Base-by-base conservation (phyloP, 495 filamentous ascomycete species). In the Pseudomonodictys pantanalensis region DNA sequence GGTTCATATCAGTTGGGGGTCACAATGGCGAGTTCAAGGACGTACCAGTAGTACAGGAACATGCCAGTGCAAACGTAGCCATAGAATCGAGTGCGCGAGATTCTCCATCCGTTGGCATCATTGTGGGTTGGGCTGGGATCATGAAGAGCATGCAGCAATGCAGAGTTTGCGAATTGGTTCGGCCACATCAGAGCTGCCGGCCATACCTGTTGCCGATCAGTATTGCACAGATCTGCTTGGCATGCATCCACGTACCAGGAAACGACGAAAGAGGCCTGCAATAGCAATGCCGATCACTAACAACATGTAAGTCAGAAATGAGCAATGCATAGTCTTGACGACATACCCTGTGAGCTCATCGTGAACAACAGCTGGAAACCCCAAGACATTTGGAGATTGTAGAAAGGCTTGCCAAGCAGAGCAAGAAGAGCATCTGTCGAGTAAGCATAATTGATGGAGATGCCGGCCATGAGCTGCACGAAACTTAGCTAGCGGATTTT, bases 171-270 rank as follows among this genome's bases (percentile, higher is more conserved):
- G 18, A 91, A 73, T 44, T 78, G 86, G 1, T 75, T 76, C 0
- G 87, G 87, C 86, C 86, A 91, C 59, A 91, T 89, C 85, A 90
- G 88, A 8, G 86, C 80, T 2, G 86, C 84, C 4, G 83, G 85
- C 53, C 75, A 85, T 22, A 60, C 45, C 55, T 58, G 11, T 1
- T 39, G 4, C 10, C 11, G 3, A 24, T 28, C 35, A 55, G 33
- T 7, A 25, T 32, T 2, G 8, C 20, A 18, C 15, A 26, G 17
- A 15, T n/a, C 20, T 4, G 20, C 15, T 12, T 26, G 2, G 22
- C 15, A 30, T 24, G 7, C 18, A 29, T 28, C 33, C 3, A n/a
- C 52, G 38, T 33, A 90, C 85, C 39, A 90, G 70, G 62, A 84
- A 86, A 17, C 81, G 77, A 47, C 82, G 78, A 50, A 83, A 83